Conservation (phyloP, 2,329 filamentous ascomycete species). For the Apiospora saccharicola region DNA sequence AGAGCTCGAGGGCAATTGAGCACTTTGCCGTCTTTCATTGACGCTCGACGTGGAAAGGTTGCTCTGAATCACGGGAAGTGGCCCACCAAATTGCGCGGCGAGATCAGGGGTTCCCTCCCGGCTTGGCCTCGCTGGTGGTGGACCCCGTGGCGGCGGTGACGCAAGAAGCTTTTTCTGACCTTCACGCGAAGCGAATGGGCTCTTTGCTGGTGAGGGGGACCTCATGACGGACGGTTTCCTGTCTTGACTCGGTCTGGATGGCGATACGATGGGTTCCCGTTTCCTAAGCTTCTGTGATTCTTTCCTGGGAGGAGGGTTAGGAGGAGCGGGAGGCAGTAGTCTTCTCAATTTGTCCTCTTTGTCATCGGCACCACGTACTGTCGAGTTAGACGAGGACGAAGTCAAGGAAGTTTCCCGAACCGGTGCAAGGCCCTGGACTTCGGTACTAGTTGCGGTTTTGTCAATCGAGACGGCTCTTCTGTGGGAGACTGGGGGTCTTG, state of each 20-base stretch:
- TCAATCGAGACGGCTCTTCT: conserved; percentile 62
- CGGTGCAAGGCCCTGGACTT: conserved; percentile 66
- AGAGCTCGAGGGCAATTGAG: conserved; percentile 43
- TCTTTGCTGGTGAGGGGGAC: conserved; percentile 45
- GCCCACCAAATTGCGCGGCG: conserved; percentile 60
- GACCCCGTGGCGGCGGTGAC: conserved; percentile 44
- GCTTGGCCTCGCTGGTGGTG: conserved; percentile 68
- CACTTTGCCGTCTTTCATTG: conserved; percentile 55
- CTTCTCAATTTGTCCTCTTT: conserved; percentile 55
- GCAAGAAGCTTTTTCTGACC: conserved; percentile 39
- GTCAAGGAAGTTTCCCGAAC: conserved; percentile 71
- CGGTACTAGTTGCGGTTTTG: conserved; percentile 51
- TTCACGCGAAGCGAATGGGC: conserved; percentile 35
- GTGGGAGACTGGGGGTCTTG: conserved; percentile 66
- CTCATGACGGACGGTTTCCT: conserved; percentile 39
- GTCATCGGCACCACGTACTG: conserved; percentile 58
- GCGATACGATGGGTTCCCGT: conserved; percentile 48
- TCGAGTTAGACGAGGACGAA: conserved; percentile 77
- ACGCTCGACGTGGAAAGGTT: conserved; percentile 62
- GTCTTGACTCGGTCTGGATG: conserved; percentile 47
- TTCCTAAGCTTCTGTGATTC: conserved; percentile 64
- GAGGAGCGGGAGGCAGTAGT: conserved; percentile 56
- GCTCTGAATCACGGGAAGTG: conserved; percentile 67
- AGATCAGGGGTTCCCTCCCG: conserved; percentile 72
- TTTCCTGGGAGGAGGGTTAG: conserved; percentile 68